Evolutionary conservation across 164 flowering plant species (phyloP).

Genomic region (Magnolia changhungtana): DNA sequence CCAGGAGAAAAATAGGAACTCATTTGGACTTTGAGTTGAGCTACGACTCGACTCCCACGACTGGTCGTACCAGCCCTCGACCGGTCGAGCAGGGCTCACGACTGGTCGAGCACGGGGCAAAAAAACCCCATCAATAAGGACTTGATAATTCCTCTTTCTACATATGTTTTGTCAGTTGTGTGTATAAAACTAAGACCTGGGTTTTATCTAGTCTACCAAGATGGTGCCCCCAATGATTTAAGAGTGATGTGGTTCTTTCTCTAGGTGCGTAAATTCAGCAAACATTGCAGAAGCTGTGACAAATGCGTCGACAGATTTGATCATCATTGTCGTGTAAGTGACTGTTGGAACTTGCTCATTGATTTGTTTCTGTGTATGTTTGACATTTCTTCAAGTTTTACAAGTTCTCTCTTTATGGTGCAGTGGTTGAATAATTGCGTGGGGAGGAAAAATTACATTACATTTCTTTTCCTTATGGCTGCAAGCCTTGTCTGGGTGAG

Average conservation of each 20-base stretch:
- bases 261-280: slow-evolving; percentile 83
- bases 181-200: too few relatives aligned
- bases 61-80: too few relatives aligned
- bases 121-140: too few relatives aligned
- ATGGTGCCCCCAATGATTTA: neutral
- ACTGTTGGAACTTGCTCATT: neutral
- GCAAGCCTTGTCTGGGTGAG: slow-evolving; percentile 74
- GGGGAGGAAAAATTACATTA: slow-evolving; percentile 76
- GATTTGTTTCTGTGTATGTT: neutral
- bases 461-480: slow-evolving; percentile 80
- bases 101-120: too few relatives aligned
- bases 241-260: slow-evolving; percentile 5
- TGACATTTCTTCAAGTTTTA: neutral
- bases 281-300: slow-evolving; percentile 91
- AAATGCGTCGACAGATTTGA: slow-evolving; percentile 93
- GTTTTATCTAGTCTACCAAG: too few relatives aligned
- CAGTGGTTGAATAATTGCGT: slow-evolving; percentile 95
- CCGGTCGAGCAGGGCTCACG: too few relatives aligned
- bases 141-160: too few relatives aligned
- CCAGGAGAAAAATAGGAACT: too few relatives aligned
- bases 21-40: too few relatives aligned
- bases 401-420: slow-evolving; percentile 15
- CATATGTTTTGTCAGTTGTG: too few relatives aligned
- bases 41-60: too few relatives aligned
- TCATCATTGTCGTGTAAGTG: slow-evolving; percentile 86